Base-by-base conservation (phyloP, 768 basidiomycete species). In the Epithele typhae region DNA sequence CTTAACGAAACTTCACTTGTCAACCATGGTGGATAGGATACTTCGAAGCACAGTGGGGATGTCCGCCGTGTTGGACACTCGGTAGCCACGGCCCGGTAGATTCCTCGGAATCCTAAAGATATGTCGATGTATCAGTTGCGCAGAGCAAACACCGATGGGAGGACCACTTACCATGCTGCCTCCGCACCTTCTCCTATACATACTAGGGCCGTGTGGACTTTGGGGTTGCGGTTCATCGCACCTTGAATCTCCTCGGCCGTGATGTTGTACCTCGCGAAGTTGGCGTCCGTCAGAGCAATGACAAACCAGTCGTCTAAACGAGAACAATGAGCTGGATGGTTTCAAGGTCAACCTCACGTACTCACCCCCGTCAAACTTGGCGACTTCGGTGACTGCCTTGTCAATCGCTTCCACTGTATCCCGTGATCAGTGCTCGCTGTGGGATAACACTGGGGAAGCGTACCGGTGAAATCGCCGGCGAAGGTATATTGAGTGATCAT, bases 101-200 rank as follows among this genome's bases (percentile, higher is more conserved):
- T 65, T 68, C 61, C 79, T 75, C 3, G 80, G 74, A 17, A 83
- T 73, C 81, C 83, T 84, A 47, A 35, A 33, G 11, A 21, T n/a
- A n/a, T n/a, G n/a, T n/a, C n/a, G n/a, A n/a, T n/a, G n/a, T n/a
- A n/a, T n/a, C n/a, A n/a, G n/a, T n/a, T n/a, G n/a, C n/a, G n/a
- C n/a, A n/a, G n/a, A n/a, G n/a, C n/a, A n/a, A 45, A 14, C 15
- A 32, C 15, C 15, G 9, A 9, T 32, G 30, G 48, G 14, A 1
- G 23, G n/a, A 12, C 25, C 4, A 40, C 71, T 35, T 54, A 82
- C 83, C 81, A 84, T 11, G 75, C 52, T 19, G 78, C 75, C 53
- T 83, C 82, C 4, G 81, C 80, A 7, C 82, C 80, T 59, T 84
- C 82, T 12, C 82, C 82, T 36, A 85, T 84, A 55, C 82, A 83